Evolutionary conservation across 192 early-diverging fungal genomes (phyloP).

Genomic region (Coemansia sp.): DNA sequence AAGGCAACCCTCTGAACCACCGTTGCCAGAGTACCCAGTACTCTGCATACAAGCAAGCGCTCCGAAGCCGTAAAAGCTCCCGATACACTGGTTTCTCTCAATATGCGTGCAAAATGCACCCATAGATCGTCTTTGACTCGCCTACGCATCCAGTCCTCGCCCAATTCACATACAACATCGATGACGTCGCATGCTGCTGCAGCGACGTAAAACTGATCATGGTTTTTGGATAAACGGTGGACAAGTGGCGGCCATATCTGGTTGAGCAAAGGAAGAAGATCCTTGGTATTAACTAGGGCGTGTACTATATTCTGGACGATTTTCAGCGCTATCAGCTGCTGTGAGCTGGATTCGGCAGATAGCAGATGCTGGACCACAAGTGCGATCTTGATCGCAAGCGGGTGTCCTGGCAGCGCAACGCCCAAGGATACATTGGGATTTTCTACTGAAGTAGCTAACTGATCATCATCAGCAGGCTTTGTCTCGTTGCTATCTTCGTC

Average conservation of each 20-base stretch:
- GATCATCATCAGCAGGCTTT: background rate
- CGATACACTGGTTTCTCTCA: constrained; percentile 3
- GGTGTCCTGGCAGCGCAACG: constrained; percentile 12
- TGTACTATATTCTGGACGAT: constrained; percentile 33
- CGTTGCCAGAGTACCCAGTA: constrained; percentile 29
- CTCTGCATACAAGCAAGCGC: constrained; percentile 9
- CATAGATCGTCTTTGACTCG: constrained; percentile 45
- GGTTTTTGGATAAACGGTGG: constrained; percentile 17
- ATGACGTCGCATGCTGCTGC: constrained; percentile 45
- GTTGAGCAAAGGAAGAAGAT: constrained; percentile 43
- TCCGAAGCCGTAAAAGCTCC: constrained; percentile 12
- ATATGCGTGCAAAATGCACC: constrained; percentile 18
- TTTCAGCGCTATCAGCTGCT: constrained; percentile 50
- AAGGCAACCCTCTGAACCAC: constrained; percentile 34
- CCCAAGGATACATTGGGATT: background rate
- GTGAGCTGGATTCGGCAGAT: constrained; percentile 16
- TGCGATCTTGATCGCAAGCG: constrained; percentile 44
- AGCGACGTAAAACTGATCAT: constrained; percentile 29
- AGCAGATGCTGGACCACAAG: constrained; percentile 36
- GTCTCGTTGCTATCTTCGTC: background rate
- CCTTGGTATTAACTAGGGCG: constrained; percentile 26
- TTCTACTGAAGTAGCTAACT: background rate
- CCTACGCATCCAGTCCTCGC: constrained; percentile 44
- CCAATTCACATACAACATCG: constrained; percentile 30
- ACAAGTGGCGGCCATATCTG: constrained; percentile 43